Base-by-base conservation (phyloP, 2,329 filamentous ascomycete genomes). In the Geosmithia morbida region DNA sequence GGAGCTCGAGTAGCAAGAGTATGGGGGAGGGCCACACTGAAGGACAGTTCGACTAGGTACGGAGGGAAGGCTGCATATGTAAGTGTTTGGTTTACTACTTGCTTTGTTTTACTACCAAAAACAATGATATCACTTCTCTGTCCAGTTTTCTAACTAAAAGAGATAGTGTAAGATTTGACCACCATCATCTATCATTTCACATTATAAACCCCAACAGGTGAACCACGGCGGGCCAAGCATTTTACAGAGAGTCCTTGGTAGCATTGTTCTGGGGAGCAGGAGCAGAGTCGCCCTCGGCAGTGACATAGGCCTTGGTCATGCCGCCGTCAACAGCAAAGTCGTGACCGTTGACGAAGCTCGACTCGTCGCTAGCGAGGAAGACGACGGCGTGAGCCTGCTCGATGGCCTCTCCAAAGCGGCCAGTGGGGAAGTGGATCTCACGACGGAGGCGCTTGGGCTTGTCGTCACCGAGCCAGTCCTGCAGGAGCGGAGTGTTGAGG, bases 11-110 rank as follows among this genome's bases (percentile, higher is more conserved):
- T 48, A 94, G 79, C 62, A 89, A 81, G 76, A 92, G 87, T 62
- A 95, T 96, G 90, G 90, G 90, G 1, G 85, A 90, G 44, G 90
- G 90, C 1, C 94, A 92, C 61, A 97, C 90, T 0, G 90, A 97
- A 65, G 74, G 75, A 0, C 79, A 82, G 57, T 83, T 83, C 48
- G 49, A 67, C 50, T 66, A 60, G 49, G n/a, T 20, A 18, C 8
- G n/a, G 16, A 18, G 39, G 33, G 33, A 37, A 37, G 6, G 14
- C 40, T 18, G 40, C 40, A 41, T 41, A 11, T 11, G 16, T 10
- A 18, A 16, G 40, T 11, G 40, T 41, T 18, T 41, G 40, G 33
- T 13, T 37, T 37, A 37, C 11, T 11, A 5, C 13, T 13, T 11
- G 14, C 11, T 37, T 37, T 11, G 33, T 26, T 26, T 26, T 26